Conservation (phyloP, 352 stramenopile species). For the Pythium aristosporum region DNA sequence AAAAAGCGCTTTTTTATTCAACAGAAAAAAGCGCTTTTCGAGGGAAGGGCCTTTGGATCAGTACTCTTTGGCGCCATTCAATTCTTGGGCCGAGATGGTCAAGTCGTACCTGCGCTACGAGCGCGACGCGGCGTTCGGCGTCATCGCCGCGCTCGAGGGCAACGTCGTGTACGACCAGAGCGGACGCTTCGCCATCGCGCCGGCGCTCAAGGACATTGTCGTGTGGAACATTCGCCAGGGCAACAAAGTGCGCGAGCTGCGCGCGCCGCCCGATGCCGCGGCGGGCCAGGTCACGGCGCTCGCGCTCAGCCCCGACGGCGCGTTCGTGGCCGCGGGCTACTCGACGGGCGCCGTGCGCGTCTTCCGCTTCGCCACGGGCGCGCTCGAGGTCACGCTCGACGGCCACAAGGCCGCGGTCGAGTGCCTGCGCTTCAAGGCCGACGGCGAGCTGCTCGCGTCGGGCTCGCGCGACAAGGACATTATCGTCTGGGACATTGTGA, state of each 20-base stretch:
- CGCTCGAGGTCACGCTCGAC: conserved; percentile 84
- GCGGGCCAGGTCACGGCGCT: conserved; percentile 78
- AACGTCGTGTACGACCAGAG: conserved; percentile 88
- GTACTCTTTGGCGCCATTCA: conserved; percentile 5
- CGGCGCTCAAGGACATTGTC: conserved; percentile 87
- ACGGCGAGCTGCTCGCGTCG: conserved; percentile 79
- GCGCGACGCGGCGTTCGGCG: conserved; percentile 85
- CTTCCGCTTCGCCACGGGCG: conserved; percentile 75
- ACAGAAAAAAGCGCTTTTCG: conserved; percentile 23
- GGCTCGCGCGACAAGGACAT: conserved; percentile 92
- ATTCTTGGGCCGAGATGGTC: conserved; percentile 49
- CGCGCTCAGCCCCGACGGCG: conserved; percentile 72
- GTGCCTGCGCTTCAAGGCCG: conserved; percentile 67
- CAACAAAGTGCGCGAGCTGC: conserved; percentile 78
- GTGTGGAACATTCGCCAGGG: conserved; percentile 92
- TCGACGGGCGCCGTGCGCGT: conserved; percentile 77
- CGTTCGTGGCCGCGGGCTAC: conserved; percentile 81
- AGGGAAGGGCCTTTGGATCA: neutral
- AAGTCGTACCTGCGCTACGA: conserved; percentile 95
- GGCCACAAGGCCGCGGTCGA: conserved; percentile 87
- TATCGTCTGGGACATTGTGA: conserved; percentile 93
- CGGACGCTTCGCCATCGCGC: conserved; percentile 85
- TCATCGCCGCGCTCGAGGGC: conserved; percentile 87
- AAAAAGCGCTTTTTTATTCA: conserved; percentile 25
- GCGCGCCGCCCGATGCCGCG: conserved; percentile 22